phyloP scores from a whole-genome alignment of 2,329 filamentous ascomycete genomes.

The Ophiostoma ips region DNA sequence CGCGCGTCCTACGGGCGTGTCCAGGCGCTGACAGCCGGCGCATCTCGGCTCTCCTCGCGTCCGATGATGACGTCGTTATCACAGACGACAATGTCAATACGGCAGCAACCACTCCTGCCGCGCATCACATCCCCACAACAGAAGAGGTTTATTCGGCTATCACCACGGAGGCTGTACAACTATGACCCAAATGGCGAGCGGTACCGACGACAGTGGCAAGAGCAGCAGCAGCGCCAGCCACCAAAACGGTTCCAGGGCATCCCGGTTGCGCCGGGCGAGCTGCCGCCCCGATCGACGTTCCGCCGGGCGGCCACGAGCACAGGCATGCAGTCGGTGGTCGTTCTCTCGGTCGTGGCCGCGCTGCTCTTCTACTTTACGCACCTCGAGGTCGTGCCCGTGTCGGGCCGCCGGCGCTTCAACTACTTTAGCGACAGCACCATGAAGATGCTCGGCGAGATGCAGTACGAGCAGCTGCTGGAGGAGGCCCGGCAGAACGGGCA shows the following conservation, averaged over 20 bases:
- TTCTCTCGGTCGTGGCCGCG: constrained; percentile 29
- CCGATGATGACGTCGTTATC: neutral
- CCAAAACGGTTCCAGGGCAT: constrained; percentile 6
- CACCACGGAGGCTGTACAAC: constrained; percentile 6
- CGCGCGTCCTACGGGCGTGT: neutral
- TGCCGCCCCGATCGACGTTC: constrained; percentile 7
- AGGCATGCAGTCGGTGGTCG: constrained; percentile 26
- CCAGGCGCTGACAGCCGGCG: neutral
- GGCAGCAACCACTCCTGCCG: neutral
- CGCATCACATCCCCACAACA: neutral
- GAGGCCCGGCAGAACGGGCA: constrained; percentile 37
- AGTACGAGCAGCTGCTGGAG: constrained; percentile 43
- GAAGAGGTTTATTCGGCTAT: neutral
- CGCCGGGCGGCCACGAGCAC: constrained; percentile 13
- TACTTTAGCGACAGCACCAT: constrained; percentile 44
- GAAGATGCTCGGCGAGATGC: constrained; percentile 33
- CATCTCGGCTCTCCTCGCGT: neutral
- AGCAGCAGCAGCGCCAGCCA: constrained; percentile 2
- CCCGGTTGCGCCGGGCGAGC: constrained; percentile 9
- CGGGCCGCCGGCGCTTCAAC: constrained; percentile 61
- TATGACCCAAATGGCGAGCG: constrained; percentile 3
- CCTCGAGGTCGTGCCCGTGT: constrained; percentile 59
- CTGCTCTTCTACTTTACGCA: constrained; percentile 51
- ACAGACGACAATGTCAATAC: neutral
- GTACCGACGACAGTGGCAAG: neutral